These are phyloP conservation scores for Rhizopus sp. DNA, from an alignment of 371 early-diverging fungal genomes.

Conservation along the genomic window DNA sequence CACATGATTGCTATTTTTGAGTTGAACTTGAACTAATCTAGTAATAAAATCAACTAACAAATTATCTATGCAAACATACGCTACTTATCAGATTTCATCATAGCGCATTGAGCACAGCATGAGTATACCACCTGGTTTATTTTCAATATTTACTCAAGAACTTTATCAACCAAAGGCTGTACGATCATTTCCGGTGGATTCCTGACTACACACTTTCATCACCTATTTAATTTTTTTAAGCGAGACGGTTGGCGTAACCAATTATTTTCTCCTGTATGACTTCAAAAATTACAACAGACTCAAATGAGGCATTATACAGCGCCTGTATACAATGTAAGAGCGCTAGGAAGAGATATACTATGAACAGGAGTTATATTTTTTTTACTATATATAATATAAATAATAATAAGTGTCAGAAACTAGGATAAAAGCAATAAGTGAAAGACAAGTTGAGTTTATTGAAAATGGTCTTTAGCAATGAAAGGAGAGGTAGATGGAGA, in stretches of 20 bases:
- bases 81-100: conserved; percentile 7
- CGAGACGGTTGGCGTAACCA: conserved; percentile 20
- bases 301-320: conserved; percentile 15
- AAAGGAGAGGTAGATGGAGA: conserved; percentile 7
- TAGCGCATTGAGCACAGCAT: conserved; percentile 10
- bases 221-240: conserved; percentile 5
- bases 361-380: conserved; percentile 10
- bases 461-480: conserved; percentile 11
- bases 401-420: conserved; percentile 13
- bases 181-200: conserved; percentile 5
- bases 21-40: conserved; percentile 4
- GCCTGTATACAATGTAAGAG: conserved; percentile 18
- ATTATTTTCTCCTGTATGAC: conserved; percentile 20
- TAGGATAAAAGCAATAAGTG: conserved; percentile 15
- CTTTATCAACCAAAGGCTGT: conserved; percentile 7
- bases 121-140: conserved; percentile 8
- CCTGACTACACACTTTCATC: conserved; percentile 7
- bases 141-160: conserved; percentile 2
- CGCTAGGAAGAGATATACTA: conserved; percentile 16
- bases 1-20: conserved; percentile 9
- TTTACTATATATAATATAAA: conserved; percentile 8
- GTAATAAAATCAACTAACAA: conserved; percentile 7
- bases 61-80: conserved; percentile 9
- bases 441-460: conserved; percentile 13
- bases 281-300: conserved; percentile 6